Conservation (phyloP, 1,284 basidiomycete species). For the Cryptococcus jaspeensis region DNA sequence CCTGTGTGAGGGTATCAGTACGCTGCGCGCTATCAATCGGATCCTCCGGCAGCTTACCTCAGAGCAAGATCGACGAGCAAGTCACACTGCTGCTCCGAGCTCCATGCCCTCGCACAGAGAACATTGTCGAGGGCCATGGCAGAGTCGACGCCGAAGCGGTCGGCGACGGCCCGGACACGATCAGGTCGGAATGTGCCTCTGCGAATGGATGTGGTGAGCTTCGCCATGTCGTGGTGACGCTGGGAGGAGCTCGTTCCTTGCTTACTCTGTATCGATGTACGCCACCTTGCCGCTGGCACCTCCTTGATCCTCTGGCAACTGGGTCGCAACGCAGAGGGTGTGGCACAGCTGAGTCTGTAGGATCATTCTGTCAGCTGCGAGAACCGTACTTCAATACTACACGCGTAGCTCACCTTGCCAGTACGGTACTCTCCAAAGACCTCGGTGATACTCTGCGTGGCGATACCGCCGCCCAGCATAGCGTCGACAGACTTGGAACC, state of each 20-base stretch:
- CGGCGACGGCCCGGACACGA: conserved; percentile 81
- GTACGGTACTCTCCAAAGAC: conserved; percentile 54
- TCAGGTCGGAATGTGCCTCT: conserved; percentile 89
- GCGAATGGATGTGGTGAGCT: background rate
- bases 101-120: conserved; percentile 46
- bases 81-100: conserved; percentile 49
- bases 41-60: conserved; percentile 29
- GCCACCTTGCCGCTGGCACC: conserved; percentile 90
- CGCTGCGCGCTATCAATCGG: no score
- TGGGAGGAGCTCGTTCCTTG: background rate
- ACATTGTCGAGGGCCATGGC: conserved; percentile 72
- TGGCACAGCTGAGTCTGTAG: conserved; percentile 82
- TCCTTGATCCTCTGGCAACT: conserved; percentile 83
- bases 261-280: conserved; percentile 85
- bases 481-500: conserved; percentile 87
- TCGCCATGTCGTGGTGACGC: background rate
- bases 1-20: conserved; percentile 18
- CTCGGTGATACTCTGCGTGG: conserved; percentile 84
- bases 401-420: conserved; percentile 58
- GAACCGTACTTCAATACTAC: conserved; percentile 70
- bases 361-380: conserved; percentile 55
- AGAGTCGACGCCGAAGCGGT: conserved; percentile 83
- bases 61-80: conserved; percentile 48
- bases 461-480: conserved; percentile 80
- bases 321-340: conserved; percentile 84